A percentile compares a stretch with the other conserved stretches of the same genome.
Evolutionary conservation across 805 yeast species (phyloP).

Genomic region (Lachancea sp.): DNA sequence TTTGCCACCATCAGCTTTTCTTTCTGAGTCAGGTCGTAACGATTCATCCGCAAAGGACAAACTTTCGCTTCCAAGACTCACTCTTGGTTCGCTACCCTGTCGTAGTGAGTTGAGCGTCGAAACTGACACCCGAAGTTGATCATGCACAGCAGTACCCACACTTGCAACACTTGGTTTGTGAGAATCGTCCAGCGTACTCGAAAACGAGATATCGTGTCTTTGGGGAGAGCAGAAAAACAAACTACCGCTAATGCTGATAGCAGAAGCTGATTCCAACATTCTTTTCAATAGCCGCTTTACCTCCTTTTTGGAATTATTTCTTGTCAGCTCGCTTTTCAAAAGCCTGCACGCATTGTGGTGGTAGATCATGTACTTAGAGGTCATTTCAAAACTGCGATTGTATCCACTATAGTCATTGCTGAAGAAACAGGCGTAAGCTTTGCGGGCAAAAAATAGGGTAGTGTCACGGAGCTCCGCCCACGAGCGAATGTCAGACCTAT

Average conservation of each 20-base stretch:
- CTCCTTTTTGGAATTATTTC: constrained; percentile 40
- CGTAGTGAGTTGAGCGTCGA: constrained; percentile 5
- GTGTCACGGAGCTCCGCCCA: constrained; percentile 54
- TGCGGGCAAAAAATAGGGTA: constrained; percentile 42
- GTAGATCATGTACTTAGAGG: constrained; percentile 47
- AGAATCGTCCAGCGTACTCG: not conserved
- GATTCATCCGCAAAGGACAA: constrained; percentile 7
- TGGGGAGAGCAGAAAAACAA: constrained; percentile 41
- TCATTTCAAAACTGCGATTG: constrained; percentile 44
- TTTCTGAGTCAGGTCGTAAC: not conserved
- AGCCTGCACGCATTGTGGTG: constrained; percentile 52
- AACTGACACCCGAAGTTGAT: constrained; percentile 5
- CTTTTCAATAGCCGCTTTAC: constrained; percentile 46
- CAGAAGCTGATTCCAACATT: constrained; percentile 50
- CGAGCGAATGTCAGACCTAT: constrained; percentile 49
- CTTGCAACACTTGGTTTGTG: constrained; percentile 7
- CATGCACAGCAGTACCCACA: constrained; percentile 6
- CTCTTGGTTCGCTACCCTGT: constrained; percentile 7
- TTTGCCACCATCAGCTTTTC: not conserved
- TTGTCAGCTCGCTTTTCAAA: constrained; percentile 44
- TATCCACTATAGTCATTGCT: constrained; percentile 48
- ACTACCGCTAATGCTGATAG: constrained; percentile 57
- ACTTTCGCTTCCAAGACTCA: constrained; percentile 19
- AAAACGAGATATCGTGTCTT: constrained; percentile 4
- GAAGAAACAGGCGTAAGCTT: constrained; percentile 45